Percentiles rank a stretch among this genome's conserved stretches.
Evolutionary conservation across 2,329 filamentous ascomycete species (phyloP).

Genomic region (Coleophoma eucalyptorum): DNA sequence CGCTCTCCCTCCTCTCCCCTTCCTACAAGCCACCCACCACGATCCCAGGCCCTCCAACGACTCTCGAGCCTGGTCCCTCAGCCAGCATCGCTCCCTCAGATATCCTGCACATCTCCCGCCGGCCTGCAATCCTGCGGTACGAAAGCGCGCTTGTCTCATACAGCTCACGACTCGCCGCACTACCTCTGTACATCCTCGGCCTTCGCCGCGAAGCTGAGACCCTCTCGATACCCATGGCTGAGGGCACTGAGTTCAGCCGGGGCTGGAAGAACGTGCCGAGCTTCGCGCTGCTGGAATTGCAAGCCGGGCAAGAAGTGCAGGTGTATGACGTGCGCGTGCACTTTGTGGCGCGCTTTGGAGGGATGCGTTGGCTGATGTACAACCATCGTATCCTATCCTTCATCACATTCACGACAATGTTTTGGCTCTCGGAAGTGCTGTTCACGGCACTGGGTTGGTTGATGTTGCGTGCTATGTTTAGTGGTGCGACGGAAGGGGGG

Average conservation of each 20-base stretch:
- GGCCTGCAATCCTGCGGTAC: slow-evolving; percentile 78
- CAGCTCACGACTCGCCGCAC: slow-evolving; percentile 63
- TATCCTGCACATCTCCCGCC: slow-evolving; percentile 60
- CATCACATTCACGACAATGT: slow-evolving; percentile 61
- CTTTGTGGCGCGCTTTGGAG: slow-evolving; percentile 71
- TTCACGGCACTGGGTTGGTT: slow-evolving; percentile 65
- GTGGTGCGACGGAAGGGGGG: not conserved
- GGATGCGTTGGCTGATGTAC: slow-evolving; percentile 83
- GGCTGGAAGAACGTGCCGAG: slow-evolving; percentile 39
- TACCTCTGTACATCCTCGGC: slow-evolving; percentile 68
- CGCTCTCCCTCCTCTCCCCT: slow-evolving; percentile 62
- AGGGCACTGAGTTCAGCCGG: slow-evolving; percentile 60
- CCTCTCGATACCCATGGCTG: slow-evolving; percentile 68
- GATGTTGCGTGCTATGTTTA: slow-evolving; percentile 27
- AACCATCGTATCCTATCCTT: slow-evolving; percentile 71
- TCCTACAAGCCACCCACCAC: slow-evolving; percentile 29
- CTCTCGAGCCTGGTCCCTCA: not conserved
- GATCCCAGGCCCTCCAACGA: slow-evolving; percentile 16
- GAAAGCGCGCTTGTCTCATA: slow-evolving; percentile 72
- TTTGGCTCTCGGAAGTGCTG: slow-evolving; percentile 74
- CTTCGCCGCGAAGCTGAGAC: slow-evolving; percentile 60
- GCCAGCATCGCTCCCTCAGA: slow-evolving; percentile 12
- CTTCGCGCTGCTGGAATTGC: slow-evolving; percentile 40
- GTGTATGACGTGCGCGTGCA: slow-evolving; percentile 68
- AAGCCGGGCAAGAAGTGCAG: slow-evolving; percentile 58